Base-by-base conservation (phyloP, 176 grass and related monocot species). In the Oryza brachyantha region DNA sequence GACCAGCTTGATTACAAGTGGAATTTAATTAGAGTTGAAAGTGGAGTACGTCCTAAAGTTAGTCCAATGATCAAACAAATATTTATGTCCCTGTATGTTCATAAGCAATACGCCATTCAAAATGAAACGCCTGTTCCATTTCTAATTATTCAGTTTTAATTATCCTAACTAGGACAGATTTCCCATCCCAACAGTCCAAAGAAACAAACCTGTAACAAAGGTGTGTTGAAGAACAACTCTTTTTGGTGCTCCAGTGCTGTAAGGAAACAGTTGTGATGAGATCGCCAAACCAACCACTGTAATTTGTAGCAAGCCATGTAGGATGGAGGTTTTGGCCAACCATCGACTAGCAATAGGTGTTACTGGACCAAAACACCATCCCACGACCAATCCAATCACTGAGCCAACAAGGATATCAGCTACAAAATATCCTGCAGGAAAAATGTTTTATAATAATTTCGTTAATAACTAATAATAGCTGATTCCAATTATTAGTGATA, bases 181-280 rank as follows among this genome's bases (percentile, higher is more conserved):
- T 41, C 11, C 21, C 28, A 61, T 31, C 64, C 29, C 32, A 72
- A 31, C 13, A 81, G 48, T 27, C 28, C 6, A 45, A 36, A 38
- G 55, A 24, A 84, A 19, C 77, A 26, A 83, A 98, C 95, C 95
- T 89, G 83, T 94, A 65, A 85, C 22, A 87, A 90, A 94, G 63
- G 87, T 88, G 78, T 98, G 95, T 77, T 98, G 95, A 81, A 98
- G 72, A 58, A 98, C 83, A 48, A 98, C 78, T 82, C 95, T 88
- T 78, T 98, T 98, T 29, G 95, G 95, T 73, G 95, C 95, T 71
- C 82, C 67, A 46, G 55, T 86, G 83, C 89, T 98, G 76, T 98
- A 98, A 79, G 95, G 95, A 86, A 98, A 98, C 32, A 98, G 67
- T 76, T 98, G 95, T 26, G 95, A 98, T 24, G 91, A 93, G 60